A percentile compares a stretch with the other conserved stretches of the same genome.
Evolutionary conservation across 306 rosid genomes (phyloP).

Genomic region (cucumber (Cucumis sativus)): Cucumber_9930_V3 NC_026656.2:15659501-15660000

Average conservation of each 20-base stretch:
- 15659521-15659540: background rate
- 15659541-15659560: background rate
- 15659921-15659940: background rate
- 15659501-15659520: background rate
- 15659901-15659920: background rate
- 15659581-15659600: slow-evolving; percentile 79
- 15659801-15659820: slow-evolving; percentile 50
- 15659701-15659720: slow-evolving; percentile 48
- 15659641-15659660: slow-evolving; percentile 50
- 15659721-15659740: slow-evolving; percentile 91
- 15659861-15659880: background rate
- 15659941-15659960: background rate
- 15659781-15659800: slow-evolving; percentile 77
- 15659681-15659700: slow-evolving; percentile 56
- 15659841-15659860: background rate
- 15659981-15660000: background rate
- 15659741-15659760: slow-evolving; percentile 80
- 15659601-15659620: slow-evolving; percentile 46
- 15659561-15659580: slow-evolving; percentile 49
- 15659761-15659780: slow-evolving; percentile 61
- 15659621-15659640: slow-evolving; percentile 40
- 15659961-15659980: background rate
- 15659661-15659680: slow-evolving; percentile 47
- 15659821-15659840: background rate
- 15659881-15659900: background rate